phyloP scores from a whole-genome alignment of 129 eudicot genomes.

The Glebionis coronaria region DNA sequence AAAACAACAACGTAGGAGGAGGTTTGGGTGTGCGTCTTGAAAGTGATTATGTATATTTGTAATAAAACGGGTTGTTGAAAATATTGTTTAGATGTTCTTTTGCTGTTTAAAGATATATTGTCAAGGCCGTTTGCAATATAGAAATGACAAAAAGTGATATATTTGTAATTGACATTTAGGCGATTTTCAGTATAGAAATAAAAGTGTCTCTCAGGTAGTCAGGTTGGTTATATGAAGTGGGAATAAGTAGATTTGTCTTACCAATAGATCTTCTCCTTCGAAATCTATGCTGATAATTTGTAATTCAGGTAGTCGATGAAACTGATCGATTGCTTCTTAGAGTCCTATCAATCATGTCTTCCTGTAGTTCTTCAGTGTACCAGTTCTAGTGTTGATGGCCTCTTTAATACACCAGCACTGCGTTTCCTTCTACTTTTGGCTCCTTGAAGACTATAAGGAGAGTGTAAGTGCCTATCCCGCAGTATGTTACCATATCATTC shows the following conservation, averaged over 20 bases:
- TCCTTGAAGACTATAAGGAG: constrained; percentile 66
- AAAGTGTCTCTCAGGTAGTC: background rate
- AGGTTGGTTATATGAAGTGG: background rate
- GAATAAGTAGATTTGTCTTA: background rate
- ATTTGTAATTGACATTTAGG: background rate
- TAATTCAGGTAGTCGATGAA: constrained; percentile 85
- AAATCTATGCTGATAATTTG: constrained; percentile 11
- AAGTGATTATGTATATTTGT: background rate
- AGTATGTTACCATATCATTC: background rate
- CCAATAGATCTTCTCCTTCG: constrained; percentile 19
- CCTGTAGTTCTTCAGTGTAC: constrained; percentile 73
- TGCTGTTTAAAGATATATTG: background rate
- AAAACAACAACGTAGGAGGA: no score
- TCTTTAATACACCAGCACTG: constrained; percentile 20
- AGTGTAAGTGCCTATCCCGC: constrained; percentile 42
- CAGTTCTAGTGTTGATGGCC: constrained; percentile 32
- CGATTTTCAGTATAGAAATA: background rate
- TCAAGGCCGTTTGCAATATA: background rate
- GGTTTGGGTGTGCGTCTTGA: background rate
- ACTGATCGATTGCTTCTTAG: constrained; percentile 87
- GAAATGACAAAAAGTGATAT: background rate
- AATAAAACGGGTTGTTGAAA: background rate
- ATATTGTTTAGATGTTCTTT: background rate
- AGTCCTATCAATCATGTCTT: constrained; percentile 93
- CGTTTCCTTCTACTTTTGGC: constrained; percentile 45